Percentiles rank a stretch among this genome's conserved stretches.
phyloP scores from a whole-genome alignment of 345 rosid species.

The Bruguiera sexangula region DNA sequence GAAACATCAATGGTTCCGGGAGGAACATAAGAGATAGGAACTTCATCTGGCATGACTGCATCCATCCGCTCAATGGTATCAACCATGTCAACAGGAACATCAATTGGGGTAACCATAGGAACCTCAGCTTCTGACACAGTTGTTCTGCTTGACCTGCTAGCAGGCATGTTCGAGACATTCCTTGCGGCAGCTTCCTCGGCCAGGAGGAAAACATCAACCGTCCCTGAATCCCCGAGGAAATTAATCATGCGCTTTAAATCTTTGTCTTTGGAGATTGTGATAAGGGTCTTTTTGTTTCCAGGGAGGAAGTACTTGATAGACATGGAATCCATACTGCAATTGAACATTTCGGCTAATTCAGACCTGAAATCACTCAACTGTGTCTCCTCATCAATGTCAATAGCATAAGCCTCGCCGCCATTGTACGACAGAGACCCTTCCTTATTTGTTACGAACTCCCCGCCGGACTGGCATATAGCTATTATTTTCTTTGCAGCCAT shows the following conservation, averaged over 20 bases:
- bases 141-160: conserved; percentile 78
- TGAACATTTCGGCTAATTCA: conserved; percentile 78
- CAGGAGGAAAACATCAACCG: conserved; percentile 61
- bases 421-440: conserved; percentile 66
- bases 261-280: conserved; percentile 83
- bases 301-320: conserved; percentile 84
- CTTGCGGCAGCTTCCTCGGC: conserved; percentile 57
- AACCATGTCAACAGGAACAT: conserved; percentile 33
- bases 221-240: conserved; percentile 60
- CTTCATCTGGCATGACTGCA: conserved; percentile 36
- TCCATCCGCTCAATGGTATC: conserved; percentile 19
- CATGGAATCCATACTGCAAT: conserved; percentile 47
- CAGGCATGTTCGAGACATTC: conserved; percentile 55
- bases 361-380: conserved; percentile 60
- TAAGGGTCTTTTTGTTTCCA: conserved; percentile 80
- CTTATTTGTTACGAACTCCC: conserved; percentile 60
- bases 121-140: conserved; percentile 55
- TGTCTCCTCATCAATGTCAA: conserved; percentile 63
- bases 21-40: conserved; percentile 41
- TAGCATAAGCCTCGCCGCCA: conserved; percentile 86
- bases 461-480: conserved; percentile 94
- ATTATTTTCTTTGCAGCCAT: conserved; percentile 80
- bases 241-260: conserved; percentile 81
- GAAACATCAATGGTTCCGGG: conserved; percentile 38
- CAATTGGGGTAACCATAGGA: conserved; percentile 40